phyloP scores from a whole-genome alignment of 495 filamentous ascomycete genomes.

The Geoglossum glabrum region DNA sequence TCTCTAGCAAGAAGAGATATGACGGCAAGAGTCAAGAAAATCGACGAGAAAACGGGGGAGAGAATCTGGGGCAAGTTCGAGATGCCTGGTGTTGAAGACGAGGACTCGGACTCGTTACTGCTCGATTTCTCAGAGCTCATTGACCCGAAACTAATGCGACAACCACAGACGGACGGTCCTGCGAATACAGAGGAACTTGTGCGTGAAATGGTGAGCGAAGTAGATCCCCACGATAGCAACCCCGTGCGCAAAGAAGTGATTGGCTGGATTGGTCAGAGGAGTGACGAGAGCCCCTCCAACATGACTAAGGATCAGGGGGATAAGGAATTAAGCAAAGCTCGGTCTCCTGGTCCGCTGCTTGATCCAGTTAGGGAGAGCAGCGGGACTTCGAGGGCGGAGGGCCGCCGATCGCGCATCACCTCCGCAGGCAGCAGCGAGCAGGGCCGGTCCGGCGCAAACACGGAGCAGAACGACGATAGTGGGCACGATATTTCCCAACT shows the following conservation, averaged over 20 bases:
- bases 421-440: background rate
- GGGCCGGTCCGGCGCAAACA: background rate
- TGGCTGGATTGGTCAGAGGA: too few relatives aligned
- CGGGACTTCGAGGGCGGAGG: too few relatives aligned
- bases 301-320: too few relatives aligned
- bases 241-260: slow-evolving; percentile 16
- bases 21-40: slow-evolving; percentile 24
- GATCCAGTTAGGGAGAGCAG: too few relatives aligned
- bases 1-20: slow-evolving; percentile 53
- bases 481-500: background rate
- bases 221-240: slow-evolving; percentile 11
- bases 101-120: slow-evolving; percentile 32
- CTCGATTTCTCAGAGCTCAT: slow-evolving; percentile 35
- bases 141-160: slow-evolving; percentile 39
- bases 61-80: slow-evolving; percentile 45
- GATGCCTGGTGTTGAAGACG: slow-evolving; percentile 35
- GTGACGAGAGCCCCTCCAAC: background rate
- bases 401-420: too few relatives aligned
- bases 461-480: background rate
- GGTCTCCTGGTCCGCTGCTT: too few relatives aligned
- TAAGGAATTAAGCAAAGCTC: too few relatives aligned
- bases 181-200: background rate
- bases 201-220: too few relatives aligned
- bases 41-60: slow-evolving; percentile 33
- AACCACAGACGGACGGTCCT: slow-evolving; percentile 5